Base-by-base conservation (phyloP, 2,329 filamentous ascomycete genomes). In the Talaromyces piceae region DNA sequence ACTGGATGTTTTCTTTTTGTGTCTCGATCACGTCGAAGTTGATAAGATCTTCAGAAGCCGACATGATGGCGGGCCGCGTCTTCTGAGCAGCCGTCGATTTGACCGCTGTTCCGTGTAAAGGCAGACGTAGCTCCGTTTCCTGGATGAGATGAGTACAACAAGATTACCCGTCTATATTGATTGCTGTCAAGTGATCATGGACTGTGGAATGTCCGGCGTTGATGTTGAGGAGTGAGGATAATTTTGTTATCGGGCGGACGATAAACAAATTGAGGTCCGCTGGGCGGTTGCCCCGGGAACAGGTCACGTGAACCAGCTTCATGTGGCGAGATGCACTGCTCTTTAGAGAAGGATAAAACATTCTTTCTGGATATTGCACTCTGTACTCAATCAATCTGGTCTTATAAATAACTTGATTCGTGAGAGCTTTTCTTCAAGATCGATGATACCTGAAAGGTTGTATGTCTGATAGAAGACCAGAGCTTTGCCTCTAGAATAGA, bases 1-100 rank as follows among this genome's bases (percentile, higher is more conserved):
- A 84, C 70, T 96, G 91, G 51, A 98, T 96, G 71, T 98, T 98
- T 73, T 98, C 93, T 73, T 98, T 98, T 62, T 96, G 91, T 44
- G 81, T 82, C 73, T 98, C 93, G 71, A 98, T 96, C 57, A 96
- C 81, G 62, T 95, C 87, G 73, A 98, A 97, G 73, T 76, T 67
- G 57, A 76, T 69, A 46, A 73, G 63, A 56, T 75, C 73, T 37
- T 71, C 66, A 41, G 67, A 60, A 53, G 58, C 63, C 60, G 69
- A 63, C 71, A 73, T 73, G 27, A 59, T 62, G 60, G 59, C 60
- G 80, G 47, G 18, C 26, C 39, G 39, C 39, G 39, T 26, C 23
- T 6, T 43, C n/a, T 22, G 39, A 43, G 39, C 39, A 12, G 23
- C 39, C 39, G 11, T 18, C 11, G 33, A 18, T 18, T 7, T 3